These are phyloP conservation scores for Leishmania major DNA, from an alignment of 208 protist genomes.

Conservation along the genomic window DNA sequence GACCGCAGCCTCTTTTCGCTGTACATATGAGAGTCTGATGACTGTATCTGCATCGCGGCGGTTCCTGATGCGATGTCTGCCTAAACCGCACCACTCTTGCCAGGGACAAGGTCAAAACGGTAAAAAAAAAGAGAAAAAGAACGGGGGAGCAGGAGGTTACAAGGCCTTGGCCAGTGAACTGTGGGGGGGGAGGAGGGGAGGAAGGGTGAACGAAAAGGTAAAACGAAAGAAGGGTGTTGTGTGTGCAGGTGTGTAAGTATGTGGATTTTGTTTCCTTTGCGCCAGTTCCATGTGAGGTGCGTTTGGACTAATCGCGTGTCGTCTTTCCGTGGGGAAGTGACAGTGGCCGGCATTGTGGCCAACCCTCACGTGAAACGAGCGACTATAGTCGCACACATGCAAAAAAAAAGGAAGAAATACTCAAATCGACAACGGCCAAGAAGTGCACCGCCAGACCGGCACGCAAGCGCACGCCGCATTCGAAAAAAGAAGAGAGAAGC, in stretches of 20 bases:
- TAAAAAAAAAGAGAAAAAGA: background rate
- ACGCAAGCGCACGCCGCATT: background rate
- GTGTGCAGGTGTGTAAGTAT: background rate
- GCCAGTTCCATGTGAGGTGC: background rate
- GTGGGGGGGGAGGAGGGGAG: too few species aligned
- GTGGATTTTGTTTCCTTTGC: background rate
- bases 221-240: background rate
- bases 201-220: background rate
- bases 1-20: background rate
- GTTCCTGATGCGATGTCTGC: background rate
- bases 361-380: background rate
- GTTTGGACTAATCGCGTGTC: background rate
- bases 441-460: background rate
- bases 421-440: background rate
- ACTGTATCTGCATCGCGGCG: background rate
- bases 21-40: background rate
- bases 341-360: background rate
- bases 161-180: background rate
- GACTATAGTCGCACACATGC: background rate
- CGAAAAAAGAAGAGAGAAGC: background rate
- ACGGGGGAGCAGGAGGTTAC: background rate
- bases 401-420: background rate
- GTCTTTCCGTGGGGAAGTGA: background rate
- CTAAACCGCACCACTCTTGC: background rate
- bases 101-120: background rate